phyloP scores from a whole-genome alignment of 768 basidiomycete genomes.

The Agaricus sinodeliciosus region DNA sequence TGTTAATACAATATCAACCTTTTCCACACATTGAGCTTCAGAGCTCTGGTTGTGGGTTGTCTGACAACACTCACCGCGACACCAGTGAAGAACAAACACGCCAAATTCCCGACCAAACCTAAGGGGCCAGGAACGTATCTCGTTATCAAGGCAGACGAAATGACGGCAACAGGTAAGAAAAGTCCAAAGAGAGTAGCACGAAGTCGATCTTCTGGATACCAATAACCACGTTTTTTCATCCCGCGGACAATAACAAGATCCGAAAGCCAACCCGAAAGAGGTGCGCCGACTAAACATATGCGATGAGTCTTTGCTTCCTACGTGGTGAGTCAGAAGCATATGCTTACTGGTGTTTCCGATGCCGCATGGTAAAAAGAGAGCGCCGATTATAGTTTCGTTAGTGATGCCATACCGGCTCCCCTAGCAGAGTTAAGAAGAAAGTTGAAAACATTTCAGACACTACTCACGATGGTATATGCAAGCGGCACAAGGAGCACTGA shows the following conservation, averaged over 20 bases:
- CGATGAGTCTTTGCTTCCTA: neutral
- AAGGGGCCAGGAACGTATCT: constrained; percentile 40
- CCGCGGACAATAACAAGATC: constrained; percentile 47
- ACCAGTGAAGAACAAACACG: constrained; percentile 13
- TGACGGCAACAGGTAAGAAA: constrained; percentile 43
- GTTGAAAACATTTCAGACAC: no score
- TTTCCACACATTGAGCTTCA: neutral
- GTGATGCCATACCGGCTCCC: constrained; percentile 49
- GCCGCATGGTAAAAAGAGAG: constrained; percentile 53
- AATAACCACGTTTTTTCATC: constrained; percentile 43
- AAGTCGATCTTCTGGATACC: constrained; percentile 68
- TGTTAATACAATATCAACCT: constrained; percentile 56
- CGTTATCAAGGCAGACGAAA: constrained; percentile 43
- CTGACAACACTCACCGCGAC: constrained; percentile 2
- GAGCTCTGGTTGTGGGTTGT: neutral
- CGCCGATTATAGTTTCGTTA: constrained; percentile 52
- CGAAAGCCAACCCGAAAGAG: constrained; percentile 52
- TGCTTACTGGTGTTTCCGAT: constrained; percentile 52
- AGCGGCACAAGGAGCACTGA: constrained; percentile 57
- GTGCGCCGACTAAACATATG: constrained; percentile 45
- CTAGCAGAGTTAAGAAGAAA: constrained; percentile 23
- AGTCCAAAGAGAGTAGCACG: constrained; percentile 43
- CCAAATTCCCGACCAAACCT: constrained; percentile 26
- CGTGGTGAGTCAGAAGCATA: neutral
- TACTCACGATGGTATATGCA: constrained; percentile 60